A percentile compares a stretch with the other conserved stretches of the same genome.
These are phyloP conservation scores for Liquidambar formosana DNA, from an alignment of 164 flowering plant species.

Conservation along the genomic window DNA sequence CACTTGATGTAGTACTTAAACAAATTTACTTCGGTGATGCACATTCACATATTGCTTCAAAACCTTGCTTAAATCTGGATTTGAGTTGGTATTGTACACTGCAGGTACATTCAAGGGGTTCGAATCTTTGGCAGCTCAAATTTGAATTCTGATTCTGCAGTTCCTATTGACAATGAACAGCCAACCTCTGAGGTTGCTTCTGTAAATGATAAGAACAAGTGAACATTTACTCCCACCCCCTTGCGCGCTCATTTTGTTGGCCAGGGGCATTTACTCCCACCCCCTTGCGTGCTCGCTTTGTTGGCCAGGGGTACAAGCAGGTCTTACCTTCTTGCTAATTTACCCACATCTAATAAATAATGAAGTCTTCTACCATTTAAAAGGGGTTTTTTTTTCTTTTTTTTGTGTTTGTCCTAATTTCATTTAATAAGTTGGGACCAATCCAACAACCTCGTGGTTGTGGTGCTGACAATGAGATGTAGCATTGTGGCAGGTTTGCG, in stretches of 20 bases:
- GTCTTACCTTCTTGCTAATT: slow-evolving; percentile 24
- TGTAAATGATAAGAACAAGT: slow-evolving; percentile 11
- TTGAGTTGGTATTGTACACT: not conserved
- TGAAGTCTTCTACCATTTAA: not conserved
- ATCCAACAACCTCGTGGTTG: too few species aligned
- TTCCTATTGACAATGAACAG: slow-evolving; percentile 30
- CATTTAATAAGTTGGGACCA: not conserved
- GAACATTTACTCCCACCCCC: slow-evolving; percentile 11
- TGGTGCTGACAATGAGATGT: not conserved
- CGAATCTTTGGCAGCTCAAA: slow-evolving; percentile 44
- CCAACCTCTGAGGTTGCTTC: slow-evolving; percentile 35
- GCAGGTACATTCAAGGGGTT: slow-evolving; percentile 79
- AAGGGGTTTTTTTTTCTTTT: too few species aligned
- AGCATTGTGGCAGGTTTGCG: slow-evolving; percentile 65
- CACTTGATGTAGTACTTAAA: too few species aligned
- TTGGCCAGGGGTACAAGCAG: slow-evolving; percentile 96
- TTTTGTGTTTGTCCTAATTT: not conserved
- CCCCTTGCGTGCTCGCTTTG: slow-evolving; percentile 63
- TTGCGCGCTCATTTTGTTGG: slow-evolving; percentile 71
- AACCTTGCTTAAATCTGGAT: not conserved
- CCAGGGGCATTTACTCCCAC: slow-evolving; percentile 52
- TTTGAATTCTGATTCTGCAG: slow-evolving; percentile 18
- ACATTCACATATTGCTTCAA: not conserved
- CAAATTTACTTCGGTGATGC: too few species aligned
- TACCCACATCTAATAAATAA: not conserved